Conservation (phyloP, 2,329 filamentous ascomycete genomes). For the Amylocarpus encephaloides region DNA sequence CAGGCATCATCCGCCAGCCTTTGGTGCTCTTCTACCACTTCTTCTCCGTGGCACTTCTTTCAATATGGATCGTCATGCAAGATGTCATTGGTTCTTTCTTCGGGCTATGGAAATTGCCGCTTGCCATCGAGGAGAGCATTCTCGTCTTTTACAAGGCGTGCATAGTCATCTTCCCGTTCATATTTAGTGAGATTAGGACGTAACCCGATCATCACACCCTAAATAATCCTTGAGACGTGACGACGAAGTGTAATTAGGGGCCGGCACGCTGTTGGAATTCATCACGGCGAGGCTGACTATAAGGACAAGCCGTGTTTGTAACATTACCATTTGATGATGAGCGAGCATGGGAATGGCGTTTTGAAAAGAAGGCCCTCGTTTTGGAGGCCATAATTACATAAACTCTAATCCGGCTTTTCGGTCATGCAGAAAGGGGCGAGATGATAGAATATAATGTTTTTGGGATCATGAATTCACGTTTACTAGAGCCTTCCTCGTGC, state of each 20-base stretch:
- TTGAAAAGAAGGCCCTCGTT: not conserved
- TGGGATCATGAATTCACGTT: no score
- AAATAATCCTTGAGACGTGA: no score
- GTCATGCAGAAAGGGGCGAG: no score
- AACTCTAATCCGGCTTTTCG: no score
- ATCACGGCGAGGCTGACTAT: no score
- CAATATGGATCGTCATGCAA: constrained; percentile 58
- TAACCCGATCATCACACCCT: constrained; percentile 8
- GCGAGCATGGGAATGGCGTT: not conserved
- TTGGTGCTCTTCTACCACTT: constrained; percentile 83
- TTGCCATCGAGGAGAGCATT: constrained; percentile 58
- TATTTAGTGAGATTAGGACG: constrained; percentile 57
- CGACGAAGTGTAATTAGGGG: no score
- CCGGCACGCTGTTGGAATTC: no score
- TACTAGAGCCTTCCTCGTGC: no score
- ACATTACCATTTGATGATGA: not conserved
- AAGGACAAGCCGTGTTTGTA: no score
- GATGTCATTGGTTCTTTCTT: constrained; percentile 45
- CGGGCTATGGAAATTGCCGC: constrained; percentile 50
- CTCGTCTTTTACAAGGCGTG: constrained; percentile 75
- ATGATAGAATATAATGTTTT: no score
- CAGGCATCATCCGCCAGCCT: constrained; percentile 72
- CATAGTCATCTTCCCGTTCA: constrained; percentile 75
- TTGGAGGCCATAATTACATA: no score
- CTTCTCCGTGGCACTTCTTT: constrained; percentile 84